Evolutionary conservation across 805 yeast genomes (phyloP).

Genomic region (Yamadazyma tumulicola): DNA sequence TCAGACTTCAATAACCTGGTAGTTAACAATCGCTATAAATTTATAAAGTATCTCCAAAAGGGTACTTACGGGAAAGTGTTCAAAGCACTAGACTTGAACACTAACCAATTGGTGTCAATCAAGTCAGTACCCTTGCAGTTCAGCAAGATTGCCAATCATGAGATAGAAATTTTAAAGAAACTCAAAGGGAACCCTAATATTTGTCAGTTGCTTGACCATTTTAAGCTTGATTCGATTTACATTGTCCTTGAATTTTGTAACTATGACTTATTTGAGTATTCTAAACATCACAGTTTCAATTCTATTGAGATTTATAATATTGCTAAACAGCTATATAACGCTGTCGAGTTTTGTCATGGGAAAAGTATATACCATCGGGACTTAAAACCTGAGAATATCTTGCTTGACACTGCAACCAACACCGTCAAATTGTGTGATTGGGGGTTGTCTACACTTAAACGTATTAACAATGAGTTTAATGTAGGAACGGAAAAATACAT

Average conservation of each 20-base stretch:
- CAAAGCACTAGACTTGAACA: constrained; percentile 41
- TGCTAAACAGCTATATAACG: constrained; percentile 50
- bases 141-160: constrained; percentile 48
- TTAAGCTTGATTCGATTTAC: constrained; percentile 53
- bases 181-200: constrained; percentile 47
- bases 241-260: constrained; percentile 64
- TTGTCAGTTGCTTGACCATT: constrained; percentile 55
- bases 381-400: constrained; percentile 69
- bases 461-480: constrained; percentile 28
- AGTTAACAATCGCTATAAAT: constrained; percentile 36
- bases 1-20: constrained; percentile 4
- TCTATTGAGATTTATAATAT: constrained; percentile 31
- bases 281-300: constrained; percentile 2
- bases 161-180: constrained; percentile 39
- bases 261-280: constrained; percentile 12
- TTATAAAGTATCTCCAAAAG: constrained; percentile 44
- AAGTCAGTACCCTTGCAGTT: constrained; percentile 39
- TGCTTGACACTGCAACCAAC: constrained; percentile 33
- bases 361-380: constrained; percentile 66
- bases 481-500: constrained; percentile 60
- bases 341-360: constrained; percentile 53
- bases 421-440: constrained; percentile 70
- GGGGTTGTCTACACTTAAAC: constrained; percentile 57
- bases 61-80: constrained; percentile 65
- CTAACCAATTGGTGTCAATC: constrained; percentile 44